Percentiles rank a stretch among this genome's conserved stretches.
These are phyloP conservation scores for Teratosphaeria destructans DNA, from an alignment of 2,329 filamentous ascomycete genomes.

Conservation along the genomic window DNA sequence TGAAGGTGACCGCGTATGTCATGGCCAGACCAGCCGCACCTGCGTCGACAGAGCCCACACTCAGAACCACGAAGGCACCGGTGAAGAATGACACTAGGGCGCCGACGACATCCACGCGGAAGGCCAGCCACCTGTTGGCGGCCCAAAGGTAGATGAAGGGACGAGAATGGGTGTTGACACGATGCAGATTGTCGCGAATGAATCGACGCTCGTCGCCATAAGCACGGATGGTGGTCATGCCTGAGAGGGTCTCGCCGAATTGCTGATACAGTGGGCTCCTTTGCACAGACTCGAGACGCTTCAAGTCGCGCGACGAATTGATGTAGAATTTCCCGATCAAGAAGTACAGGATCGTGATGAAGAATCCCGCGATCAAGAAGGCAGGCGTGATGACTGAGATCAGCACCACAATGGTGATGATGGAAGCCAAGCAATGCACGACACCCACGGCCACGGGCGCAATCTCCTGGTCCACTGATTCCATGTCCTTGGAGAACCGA, in stretches of 20 bases:
- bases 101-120: slow-evolving; percentile 82
- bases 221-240: slow-evolving; percentile 92
- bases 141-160: slow-evolving; percentile 97
- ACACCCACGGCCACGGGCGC: slow-evolving; percentile 78
- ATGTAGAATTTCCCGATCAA: slow-evolving; percentile 81
- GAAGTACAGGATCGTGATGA: slow-evolving; percentile 77
- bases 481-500: slow-evolving; percentile 93
- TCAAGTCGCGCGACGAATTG: slow-evolving; percentile 84
- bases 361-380: slow-evolving; percentile 75
- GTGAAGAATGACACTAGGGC: slow-evolving; percentile 90
- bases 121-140: slow-evolving; percentile 90
- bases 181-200: slow-evolving; percentile 76
- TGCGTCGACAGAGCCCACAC: slow-evolving; percentile 72
- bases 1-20: slow-evolving; percentile 93
- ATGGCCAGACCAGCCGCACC: slow-evolving; percentile 88
- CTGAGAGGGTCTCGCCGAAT: slow-evolving; percentile 88
- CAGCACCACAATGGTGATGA: slow-evolving; percentile 75
- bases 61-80: slow-evolving; percentile 79
- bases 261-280: slow-evolving; percentile 94
- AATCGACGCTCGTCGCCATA: slow-evolving; percentile 92
- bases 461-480: slow-evolving; percentile 90
- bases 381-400: slow-evolving; percentile 83
- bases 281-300: slow-evolving; percentile 87
- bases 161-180: slow-evolving; percentile 82
- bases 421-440: slow-evolving; percentile 54